These are phyloP conservation scores for Aspergillus pseudonomiae DNA, from an alignment of 2,329 filamentous ascomycete genomes.

Conservation along the genomic window DNA sequence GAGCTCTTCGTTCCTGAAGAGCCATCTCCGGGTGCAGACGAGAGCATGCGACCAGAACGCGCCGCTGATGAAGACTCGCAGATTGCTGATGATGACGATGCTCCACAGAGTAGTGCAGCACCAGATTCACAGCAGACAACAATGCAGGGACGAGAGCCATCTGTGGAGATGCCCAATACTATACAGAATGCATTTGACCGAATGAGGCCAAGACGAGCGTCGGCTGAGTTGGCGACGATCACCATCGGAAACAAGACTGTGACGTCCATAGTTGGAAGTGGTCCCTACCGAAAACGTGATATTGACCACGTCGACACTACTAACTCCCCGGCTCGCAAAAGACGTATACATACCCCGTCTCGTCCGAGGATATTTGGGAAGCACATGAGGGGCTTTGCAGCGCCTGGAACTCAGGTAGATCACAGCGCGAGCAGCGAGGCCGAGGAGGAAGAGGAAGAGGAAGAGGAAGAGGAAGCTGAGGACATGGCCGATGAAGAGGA, in stretches of 20 bases:
- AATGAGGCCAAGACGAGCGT: slow-evolving; percentile 65
- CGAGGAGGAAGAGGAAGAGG: slow-evolving; percentile 30
- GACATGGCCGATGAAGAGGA: slow-evolving; percentile 26
- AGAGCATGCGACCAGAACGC: neutral
- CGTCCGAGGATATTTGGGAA: slow-evolving; percentile 46
- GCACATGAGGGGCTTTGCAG: slow-evolving; percentile 57
- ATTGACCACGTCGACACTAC: slow-evolving; percentile 29
- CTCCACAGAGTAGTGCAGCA: slow-evolving; percentile 5
- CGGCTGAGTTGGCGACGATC: slow-evolving; percentile 70
- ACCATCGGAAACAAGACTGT: slow-evolving; percentile 71
- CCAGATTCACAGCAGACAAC: slow-evolving; percentile 18
- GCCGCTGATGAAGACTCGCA: slow-evolving; percentile 12
- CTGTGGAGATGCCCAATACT: slow-evolving; percentile 44
- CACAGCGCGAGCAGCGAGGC: slow-evolving; percentile 19
- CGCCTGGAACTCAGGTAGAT: slow-evolving; percentile 53
- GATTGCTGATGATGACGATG: slow-evolving; percentile 13
- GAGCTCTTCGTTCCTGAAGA: neutral
- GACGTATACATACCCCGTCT: slow-evolving; percentile 41
- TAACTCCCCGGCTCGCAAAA: slow-evolving; percentile 39
- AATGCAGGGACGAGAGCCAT: slow-evolving; percentile 12
- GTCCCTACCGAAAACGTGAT: slow-evolving; percentile 43
- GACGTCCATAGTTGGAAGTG: slow-evolving; percentile 66
- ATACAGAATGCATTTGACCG: slow-evolving; percentile 66
- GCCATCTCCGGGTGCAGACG: slow-evolving; percentile 8
- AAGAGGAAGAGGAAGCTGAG: slow-evolving; percentile 29